A percentile compares a stretch with the other conserved stretches of the same genome.
Conservation (phyloP, 495 filamentous ascomycete genomes). For the Hypomontagnella monticulosa region DNA sequence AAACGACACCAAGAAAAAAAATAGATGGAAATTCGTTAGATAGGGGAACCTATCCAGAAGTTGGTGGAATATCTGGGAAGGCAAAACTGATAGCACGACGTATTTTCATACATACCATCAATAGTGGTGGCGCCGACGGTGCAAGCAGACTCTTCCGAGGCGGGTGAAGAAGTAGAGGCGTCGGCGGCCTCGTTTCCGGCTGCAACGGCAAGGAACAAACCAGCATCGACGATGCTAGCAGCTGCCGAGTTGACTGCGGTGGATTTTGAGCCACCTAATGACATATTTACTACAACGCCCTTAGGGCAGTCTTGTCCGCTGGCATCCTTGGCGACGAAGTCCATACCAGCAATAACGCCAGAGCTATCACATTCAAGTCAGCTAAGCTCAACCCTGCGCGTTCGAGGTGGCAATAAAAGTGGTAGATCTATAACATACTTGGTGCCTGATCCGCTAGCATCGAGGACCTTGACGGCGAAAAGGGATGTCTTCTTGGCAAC, state of each 20-base stretch:
- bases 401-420: neutral
- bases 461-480: constrained; percentile 74
- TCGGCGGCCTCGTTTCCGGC: constrained; percentile 58
- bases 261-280: constrained; percentile 59
- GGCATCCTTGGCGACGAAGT: constrained; percentile 58
- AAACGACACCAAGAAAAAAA: no score
- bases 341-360: constrained; percentile 64
- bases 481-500: constrained; percentile 71
- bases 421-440: constrained; percentile 11
- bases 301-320: constrained; percentile 45
- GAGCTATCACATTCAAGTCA: constrained; percentile 43
- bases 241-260: constrained; percentile 58
- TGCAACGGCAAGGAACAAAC: constrained; percentile 58
- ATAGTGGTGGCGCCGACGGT: constrained; percentile 65
- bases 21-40: no score
- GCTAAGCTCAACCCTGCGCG: neutral
- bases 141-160: constrained; percentile 61
- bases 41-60: no score
- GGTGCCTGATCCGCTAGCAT: constrained; percentile 54
- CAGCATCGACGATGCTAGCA: constrained; percentile 52
- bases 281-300: constrained; percentile 60
- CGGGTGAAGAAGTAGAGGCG: constrained; percentile 56
- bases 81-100: no score
- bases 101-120: no score
- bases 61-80: no score